Evolutionary conservation across 768 basidiomycete species (phyloP).

Genomic region (Cyclocybe aegerita): DNA sequence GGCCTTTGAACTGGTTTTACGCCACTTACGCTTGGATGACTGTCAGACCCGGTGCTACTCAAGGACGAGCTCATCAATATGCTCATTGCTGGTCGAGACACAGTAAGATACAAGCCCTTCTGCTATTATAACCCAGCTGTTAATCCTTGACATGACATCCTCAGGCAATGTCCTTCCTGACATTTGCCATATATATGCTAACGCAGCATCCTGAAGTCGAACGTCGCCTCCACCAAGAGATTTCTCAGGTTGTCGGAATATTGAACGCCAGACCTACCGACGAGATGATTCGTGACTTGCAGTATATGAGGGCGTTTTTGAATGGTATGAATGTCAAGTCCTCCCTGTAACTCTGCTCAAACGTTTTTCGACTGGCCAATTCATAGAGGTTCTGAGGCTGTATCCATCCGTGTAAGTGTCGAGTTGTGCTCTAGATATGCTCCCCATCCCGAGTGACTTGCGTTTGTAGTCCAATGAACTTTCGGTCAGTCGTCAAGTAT

Average conservation of each 20-base stretch:
- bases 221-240: constrained; percentile 38
- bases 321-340: constrained; percentile 26
- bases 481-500: constrained; percentile 17
- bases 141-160: background rate
- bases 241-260: constrained; percentile 37
- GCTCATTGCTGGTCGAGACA: constrained; percentile 57
- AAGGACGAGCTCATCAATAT: constrained; percentile 40
- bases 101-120: constrained; percentile 22
- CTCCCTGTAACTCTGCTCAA: background rate
- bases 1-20: too few relatives aligned
- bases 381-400: constrained; percentile 42
- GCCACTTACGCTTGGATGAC: too few relatives aligned
- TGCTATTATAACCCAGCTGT: background rate
- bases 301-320: constrained; percentile 32
- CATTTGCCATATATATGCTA: constrained; percentile 44
- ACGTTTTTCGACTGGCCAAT: background rate
- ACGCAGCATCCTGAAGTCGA: constrained; percentile 42
- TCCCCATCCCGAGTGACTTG: background rate
- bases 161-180: constrained; percentile 39
- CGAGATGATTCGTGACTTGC: constrained; percentile 48
- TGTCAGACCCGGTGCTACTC: background rate
- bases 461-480: background rate
- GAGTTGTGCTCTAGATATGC: too few relatives aligned
- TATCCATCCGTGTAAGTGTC: constrained; percentile 33
- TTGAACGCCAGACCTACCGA: constrained; percentile 33